These are phyloP conservation scores for Arthrobotrys pseudoclavata DNA, from an alignment of 2,329 filamentous ascomycete genomes.

Conservation along the genomic window DNA sequence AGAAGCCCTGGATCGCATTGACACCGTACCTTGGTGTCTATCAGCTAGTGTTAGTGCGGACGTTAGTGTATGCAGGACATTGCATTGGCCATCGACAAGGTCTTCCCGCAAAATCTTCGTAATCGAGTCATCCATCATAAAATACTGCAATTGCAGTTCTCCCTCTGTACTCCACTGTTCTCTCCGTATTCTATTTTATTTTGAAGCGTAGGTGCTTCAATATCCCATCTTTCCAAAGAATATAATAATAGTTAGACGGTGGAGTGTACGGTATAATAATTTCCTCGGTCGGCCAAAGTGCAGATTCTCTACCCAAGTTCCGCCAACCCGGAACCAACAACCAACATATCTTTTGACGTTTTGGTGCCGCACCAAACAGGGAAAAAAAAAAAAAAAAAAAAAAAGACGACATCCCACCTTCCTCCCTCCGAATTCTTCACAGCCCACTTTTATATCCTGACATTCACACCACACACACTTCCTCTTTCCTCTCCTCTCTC, in stretches of 20 bases:
- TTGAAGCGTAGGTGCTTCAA: too few relatives aligned
- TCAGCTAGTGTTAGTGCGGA: background rate
- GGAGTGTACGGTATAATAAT: too few relatives aligned
- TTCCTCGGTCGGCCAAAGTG: constrained; percentile 6
- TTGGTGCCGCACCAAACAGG: background rate
- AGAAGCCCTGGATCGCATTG: background rate
- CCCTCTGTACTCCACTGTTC: background rate
- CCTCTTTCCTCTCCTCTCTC: background rate
- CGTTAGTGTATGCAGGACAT: constrained; percentile 12
- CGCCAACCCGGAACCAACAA: constrained; percentile 35
- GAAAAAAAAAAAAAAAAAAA: constrained; percentile 14
- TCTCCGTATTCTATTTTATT: too few relatives aligned
- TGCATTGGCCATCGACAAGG: background rate
- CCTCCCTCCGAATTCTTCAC: background rate
- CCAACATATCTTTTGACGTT: too few relatives aligned
- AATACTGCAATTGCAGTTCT: background rate
- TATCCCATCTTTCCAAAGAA: too few relatives aligned
- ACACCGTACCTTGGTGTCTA: background rate
- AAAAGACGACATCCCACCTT: constrained; percentile 23
- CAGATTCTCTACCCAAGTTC: constrained; percentile 3
- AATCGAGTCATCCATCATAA: background rate
- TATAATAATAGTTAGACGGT: too few relatives aligned
- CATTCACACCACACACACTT: constrained; percentile 46
- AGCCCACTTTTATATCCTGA: constrained; percentile 46
- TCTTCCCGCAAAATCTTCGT: constrained; percentile 27